Base-by-base conservation (phyloP, 352 stramenopile species). In the Phytopythium vexans region DNA sequence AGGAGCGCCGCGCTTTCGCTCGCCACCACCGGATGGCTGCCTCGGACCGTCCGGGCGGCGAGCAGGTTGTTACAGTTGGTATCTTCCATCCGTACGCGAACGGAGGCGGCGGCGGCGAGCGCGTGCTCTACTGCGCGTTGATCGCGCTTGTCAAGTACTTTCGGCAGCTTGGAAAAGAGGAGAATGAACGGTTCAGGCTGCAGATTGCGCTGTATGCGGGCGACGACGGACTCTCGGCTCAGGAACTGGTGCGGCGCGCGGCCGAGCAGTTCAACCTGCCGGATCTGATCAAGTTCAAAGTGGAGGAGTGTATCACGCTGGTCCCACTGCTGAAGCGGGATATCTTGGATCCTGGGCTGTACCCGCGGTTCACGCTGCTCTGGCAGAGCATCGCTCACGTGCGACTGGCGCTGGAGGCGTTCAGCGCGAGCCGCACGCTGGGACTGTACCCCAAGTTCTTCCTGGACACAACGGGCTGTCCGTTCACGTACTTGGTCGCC, bases 91-190 rank as follows among this genome's bases (percentile, higher is more conserved):
- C 94, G 34, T 95, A 98, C 68, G 96, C 94, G 38, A 94, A 98
- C 52, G 85, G 82, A 36, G 97, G 97, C 37, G 97, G 97, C 21
- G 97, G 97, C 41, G 97, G 97, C 36, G 97, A 99, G 69, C 92
- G 97, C 48, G 97, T 99, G 16, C 80, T 99, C 32, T 99, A 98
- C 90, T 97, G 96, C 58, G 90, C 89, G 10, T 74, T 99, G 43
- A 60, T 95, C 55, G 85, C 86, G 51, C 74, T 99, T 15, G 64
- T 75, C 21, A 55, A 61, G 46, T 60, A 64, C 57, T 88, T 86
- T 21, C 53, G 62, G 40, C 44, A 66, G 15, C 41, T 49, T 2
- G 37, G 53, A 41, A 63, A 61, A 6, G 43, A 58, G 7, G 31
- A 31, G 8, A 51, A 9, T 9, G 45, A 40, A 12, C 43, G 41